Evolutionary conservation across 2,329 filamentous ascomycete species (phyloP), one percentile per base, ranked within the genome.

Genomic region (Pseudogymnoascus sp.): DNA sequence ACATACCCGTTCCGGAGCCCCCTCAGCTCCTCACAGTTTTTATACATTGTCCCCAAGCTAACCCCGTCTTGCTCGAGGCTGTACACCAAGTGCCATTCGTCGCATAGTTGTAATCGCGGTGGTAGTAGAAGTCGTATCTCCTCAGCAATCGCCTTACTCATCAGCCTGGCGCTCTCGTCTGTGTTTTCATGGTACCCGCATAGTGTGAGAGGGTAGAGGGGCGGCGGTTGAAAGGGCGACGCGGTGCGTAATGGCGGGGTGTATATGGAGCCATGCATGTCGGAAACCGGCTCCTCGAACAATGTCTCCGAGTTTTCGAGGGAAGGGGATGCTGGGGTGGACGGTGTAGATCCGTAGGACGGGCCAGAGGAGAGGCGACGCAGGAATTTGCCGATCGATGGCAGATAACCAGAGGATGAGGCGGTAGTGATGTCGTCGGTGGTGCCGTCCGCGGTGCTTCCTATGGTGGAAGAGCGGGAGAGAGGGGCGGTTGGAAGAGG

Each of bases 11-110:
- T 90, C 61, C 92, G 83, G 62, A 83, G 77, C 10, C 84, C 80
- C 48, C 82, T 76, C 68, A 85, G 88, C 13, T 80, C 76, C 48
- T 86, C 83, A 68, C 86, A 90, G 65, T 88, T 85, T 66, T 90
- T 82, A 71, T 97, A 99, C 28, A 99, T 75, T 0, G 94, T 97
- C 8, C 82, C 81, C 34, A 99, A 75, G 64, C 90, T 94, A 58
- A 92, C 90, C 10, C 94, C 94, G 72, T 99, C 86, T 73, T 95
- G 88, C 68, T 96, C 92, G 34, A 99, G 78, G 65, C 90, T 95
- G 74, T 97, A 99, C 35, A 87, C 81, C 57, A 97, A 76, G 59
- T 80, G 81, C 94, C 94, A 99, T 63, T 87, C 83, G 66, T 96
- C 92, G 62, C 87, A 83, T 45, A 99, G 84, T 73, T 95, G 90